phyloP scores from a whole-genome alignment of 2,329 filamentous ascomycete species.

The Colletotrichum godetiae region DNA sequence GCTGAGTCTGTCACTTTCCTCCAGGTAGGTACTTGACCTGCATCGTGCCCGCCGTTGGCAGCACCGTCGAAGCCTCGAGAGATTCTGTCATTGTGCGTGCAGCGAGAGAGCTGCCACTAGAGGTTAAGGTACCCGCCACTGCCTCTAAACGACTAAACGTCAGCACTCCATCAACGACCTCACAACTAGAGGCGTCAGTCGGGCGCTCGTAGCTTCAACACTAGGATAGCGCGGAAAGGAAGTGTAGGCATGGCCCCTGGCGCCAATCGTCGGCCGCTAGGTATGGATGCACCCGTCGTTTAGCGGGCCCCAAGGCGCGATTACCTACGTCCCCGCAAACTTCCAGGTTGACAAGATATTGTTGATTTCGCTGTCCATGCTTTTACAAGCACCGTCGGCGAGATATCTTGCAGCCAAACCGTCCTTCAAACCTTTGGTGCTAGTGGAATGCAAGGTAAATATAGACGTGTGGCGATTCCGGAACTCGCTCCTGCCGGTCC shows the following conservation, averaged over 20 bases:
- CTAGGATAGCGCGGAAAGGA: background rate
- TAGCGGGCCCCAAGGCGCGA: slow-evolving; percentile 15
- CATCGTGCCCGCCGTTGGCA: background rate
- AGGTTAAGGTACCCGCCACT: background rate
- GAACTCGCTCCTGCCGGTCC: too few relatives aligned
- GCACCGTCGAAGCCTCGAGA: background rate
- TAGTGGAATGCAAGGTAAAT: background rate
- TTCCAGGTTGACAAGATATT: background rate
- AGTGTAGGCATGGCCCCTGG: slow-evolving; percentile 13
- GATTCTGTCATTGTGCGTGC: background rate
- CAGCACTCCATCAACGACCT: too few relatives aligned
- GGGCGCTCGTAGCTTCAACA: background rate
- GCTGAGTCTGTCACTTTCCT: background rate
- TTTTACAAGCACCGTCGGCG: background rate
- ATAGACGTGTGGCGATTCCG: background rate
- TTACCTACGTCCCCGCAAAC: slow-evolving; percentile 7
- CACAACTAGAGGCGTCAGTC: background rate
- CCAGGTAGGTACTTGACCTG: background rate
- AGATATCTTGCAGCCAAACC: background rate
- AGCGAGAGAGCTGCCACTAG: background rate
- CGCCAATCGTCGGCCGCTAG: slow-evolving; percentile 30
- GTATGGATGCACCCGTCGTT: slow-evolving; percentile 31
- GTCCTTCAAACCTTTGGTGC: too few relatives aligned
- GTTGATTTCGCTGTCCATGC: background rate
- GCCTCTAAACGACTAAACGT: background rate